Conservation (phyloP, 495 filamentous ascomycete species). For the Penicillium bovifimosum region DNA sequence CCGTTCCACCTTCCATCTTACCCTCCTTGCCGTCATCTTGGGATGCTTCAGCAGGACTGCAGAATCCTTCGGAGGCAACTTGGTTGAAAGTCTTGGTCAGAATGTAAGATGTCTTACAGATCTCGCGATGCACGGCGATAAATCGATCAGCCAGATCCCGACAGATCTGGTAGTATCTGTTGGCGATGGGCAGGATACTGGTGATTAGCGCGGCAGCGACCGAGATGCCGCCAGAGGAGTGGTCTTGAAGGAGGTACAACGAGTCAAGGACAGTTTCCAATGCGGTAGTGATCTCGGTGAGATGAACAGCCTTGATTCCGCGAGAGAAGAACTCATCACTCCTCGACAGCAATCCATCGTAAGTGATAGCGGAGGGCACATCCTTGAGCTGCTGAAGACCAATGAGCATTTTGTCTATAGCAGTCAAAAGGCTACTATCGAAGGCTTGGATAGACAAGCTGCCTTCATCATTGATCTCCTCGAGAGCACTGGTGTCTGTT, state of each 20-base stretch:
- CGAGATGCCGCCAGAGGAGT: constrained; percentile 35
- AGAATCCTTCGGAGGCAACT: constrained; percentile 81
- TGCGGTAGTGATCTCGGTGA: constrained; percentile 46
- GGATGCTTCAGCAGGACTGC: constrained; percentile 73
- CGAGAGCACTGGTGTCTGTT: constrained; percentile 11
- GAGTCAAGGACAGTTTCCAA: constrained; percentile 46
- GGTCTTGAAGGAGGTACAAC: constrained; percentile 45
- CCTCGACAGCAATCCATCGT: constrained; percentile 56
- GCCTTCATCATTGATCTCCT: constrained; percentile 9
- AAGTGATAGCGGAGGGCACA: constrained; percentile 51
- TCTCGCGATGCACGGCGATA: constrained; percentile 55
- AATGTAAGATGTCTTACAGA: constrained; percentile 66
- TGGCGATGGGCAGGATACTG: constrained; percentile 64
- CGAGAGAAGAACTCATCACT: constrained; percentile 53
- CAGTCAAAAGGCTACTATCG: constrained; percentile 51
- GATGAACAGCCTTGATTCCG: constrained; percentile 53
- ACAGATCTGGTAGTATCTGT: constrained; percentile 63
- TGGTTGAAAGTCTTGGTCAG: constrained; percentile 70
- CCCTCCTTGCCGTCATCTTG: constrained; percentile 61
- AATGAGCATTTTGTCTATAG: constrained; percentile 63
- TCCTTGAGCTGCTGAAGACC: constrained; percentile 67
- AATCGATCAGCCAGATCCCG: constrained; percentile 46
- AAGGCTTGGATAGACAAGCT: constrained; percentile 35
- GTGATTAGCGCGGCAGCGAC: constrained; percentile 57
- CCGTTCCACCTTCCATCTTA: constrained; percentile 85